These are phyloP conservation scores for Emmonsiellopsis sp. DNA, from an alignment of 2,329 filamentous ascomycete species.

Conservation along the genomic window DNA sequence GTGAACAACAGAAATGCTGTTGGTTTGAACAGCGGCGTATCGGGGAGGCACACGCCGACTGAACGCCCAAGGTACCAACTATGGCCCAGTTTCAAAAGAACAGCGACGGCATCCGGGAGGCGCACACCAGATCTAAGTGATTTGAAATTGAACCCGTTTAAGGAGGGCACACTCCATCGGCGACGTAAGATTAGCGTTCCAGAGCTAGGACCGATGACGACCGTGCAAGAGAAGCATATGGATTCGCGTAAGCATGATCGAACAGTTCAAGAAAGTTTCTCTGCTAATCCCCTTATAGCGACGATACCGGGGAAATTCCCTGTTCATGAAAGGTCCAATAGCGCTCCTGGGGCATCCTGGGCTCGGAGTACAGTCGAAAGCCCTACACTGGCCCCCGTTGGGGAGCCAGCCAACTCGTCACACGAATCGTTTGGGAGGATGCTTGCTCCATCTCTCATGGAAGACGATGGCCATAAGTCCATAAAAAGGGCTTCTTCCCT, in stretches of 20 bases:
- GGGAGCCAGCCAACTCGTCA: conserved; percentile 8
- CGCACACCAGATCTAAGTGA: conserved; percentile 11
- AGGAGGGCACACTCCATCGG: conserved; percentile 9
- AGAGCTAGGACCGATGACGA: conserved; percentile 14
- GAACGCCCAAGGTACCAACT: conserved; percentile 16
- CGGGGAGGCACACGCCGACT: conserved; percentile 8
- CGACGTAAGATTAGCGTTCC: conserved; percentile 16
- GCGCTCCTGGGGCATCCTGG: conserved; percentile 14
- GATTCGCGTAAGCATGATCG: conserved; percentile 20
- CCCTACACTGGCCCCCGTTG: conserved; percentile 7
- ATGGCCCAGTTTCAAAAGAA: conserved; percentile 16
- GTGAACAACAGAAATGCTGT: not conserved
- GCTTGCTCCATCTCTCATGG: conserved; percentile 1
- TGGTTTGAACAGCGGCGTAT: conserved; percentile 1
- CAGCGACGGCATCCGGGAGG: conserved; percentile 6
- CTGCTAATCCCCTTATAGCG: conserved; percentile 12
- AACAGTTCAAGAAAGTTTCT: not conserved
- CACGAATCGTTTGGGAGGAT: conserved; percentile 3
- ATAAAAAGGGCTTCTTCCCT: conserved; percentile 7
- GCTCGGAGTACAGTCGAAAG: conserved; percentile 7
- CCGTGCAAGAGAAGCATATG: conserved; percentile 12
- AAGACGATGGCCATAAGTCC: conserved; percentile 5
- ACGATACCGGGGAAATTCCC: conserved; percentile 21
- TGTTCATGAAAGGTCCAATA: conserved; percentile 19
- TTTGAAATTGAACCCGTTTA: conserved; percentile 8